Evolutionary conservation across 495 filamentous ascomycete genomes (phyloP).

Genomic region (Talaromyces borbonicus): DNA sequence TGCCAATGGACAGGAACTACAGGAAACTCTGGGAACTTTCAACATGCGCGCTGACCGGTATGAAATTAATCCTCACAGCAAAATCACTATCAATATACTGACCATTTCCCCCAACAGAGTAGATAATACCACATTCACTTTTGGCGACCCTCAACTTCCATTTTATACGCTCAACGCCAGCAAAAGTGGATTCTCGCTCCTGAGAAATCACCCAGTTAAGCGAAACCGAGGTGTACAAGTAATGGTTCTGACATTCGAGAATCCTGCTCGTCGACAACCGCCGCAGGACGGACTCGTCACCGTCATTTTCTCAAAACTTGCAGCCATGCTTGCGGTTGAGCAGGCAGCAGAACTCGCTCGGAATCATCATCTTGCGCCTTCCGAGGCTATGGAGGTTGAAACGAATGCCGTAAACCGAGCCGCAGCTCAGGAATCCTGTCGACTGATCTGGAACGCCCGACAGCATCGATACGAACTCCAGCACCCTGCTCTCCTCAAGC

Average conservation of each 20-base stretch:
- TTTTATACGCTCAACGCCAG: constrained; percentile 38
- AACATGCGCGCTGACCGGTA: constrained; percentile 38
- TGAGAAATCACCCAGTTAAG: constrained; percentile 28
- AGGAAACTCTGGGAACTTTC: constrained; percentile 27
- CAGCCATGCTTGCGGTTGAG: constrained; percentile 61
- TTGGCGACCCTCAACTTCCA: constrained; percentile 28
- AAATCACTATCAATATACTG: constrained; percentile 6
- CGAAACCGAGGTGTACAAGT: constrained; percentile 35
- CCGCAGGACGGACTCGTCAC: constrained; percentile 63
- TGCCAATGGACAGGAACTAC: constrained; percentile 42
- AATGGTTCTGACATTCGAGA: constrained; percentile 51
- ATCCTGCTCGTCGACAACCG: constrained; percentile 42
- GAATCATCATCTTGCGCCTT: constrained; percentile 29
- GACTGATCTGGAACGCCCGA: constrained; percentile 59
- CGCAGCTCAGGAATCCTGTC: constrained; percentile 61
- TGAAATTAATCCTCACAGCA: constrained; percentile 1
- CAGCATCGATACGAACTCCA: constrained; percentile 56
- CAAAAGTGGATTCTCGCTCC: constrained; percentile 31
- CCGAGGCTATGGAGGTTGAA: constrained; percentile 38
- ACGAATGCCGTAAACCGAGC: constrained; percentile 50
- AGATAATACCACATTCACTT: constrained; percentile 26
- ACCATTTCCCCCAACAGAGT: constrained; percentile 18
- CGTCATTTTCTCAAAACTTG: constrained; percentile 59
- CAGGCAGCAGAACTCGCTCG: constrained; percentile 39
- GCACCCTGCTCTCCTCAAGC: constrained; percentile 56